phyloP scores from a whole-genome alignment of 2,329 filamentous ascomycete genomes.

The Botrytis deweyae region DNA sequence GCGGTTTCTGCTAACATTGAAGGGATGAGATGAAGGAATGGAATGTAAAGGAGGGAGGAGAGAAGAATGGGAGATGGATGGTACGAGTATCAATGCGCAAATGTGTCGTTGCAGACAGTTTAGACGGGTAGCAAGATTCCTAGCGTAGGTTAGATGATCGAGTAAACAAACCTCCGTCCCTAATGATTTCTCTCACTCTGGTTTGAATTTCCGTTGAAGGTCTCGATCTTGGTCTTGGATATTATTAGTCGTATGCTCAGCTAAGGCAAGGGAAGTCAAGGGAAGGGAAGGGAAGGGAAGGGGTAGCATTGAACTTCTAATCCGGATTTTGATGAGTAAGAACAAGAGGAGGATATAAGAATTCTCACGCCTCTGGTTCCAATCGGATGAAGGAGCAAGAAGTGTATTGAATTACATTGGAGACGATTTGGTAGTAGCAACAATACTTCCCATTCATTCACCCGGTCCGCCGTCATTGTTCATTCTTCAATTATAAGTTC shows the following conservation, averaged over 20 bases:
- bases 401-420: not conserved
- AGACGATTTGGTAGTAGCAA: not conserved
- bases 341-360: not conserved
- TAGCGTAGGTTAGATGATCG: not conserved
- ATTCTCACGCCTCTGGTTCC: not conserved
- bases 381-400: not conserved
- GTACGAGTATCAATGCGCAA: not conserved
- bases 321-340: slow-evolving; percentile 5
- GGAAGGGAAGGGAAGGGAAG: not conserved
- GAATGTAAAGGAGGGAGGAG: not conserved
- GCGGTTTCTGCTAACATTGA: too few relatives aligned
- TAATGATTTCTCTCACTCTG: not conserved
- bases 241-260: not conserved
- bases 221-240: not conserved
- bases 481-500: not conserved
- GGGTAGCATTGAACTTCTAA: not conserved
- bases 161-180: not conserved
- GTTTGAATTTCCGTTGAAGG: not conserved
- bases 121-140: not conserved
- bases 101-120: not conserved
- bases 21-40: not conserved
- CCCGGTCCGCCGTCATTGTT: too few relatives aligned
- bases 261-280: not conserved
- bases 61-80: not conserved
- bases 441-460: not conserved